Evolutionary conservation across 225 moss, liverwort and hornwort species (phyloP).

Genomic region (Physcomitrium patens): DNA sequence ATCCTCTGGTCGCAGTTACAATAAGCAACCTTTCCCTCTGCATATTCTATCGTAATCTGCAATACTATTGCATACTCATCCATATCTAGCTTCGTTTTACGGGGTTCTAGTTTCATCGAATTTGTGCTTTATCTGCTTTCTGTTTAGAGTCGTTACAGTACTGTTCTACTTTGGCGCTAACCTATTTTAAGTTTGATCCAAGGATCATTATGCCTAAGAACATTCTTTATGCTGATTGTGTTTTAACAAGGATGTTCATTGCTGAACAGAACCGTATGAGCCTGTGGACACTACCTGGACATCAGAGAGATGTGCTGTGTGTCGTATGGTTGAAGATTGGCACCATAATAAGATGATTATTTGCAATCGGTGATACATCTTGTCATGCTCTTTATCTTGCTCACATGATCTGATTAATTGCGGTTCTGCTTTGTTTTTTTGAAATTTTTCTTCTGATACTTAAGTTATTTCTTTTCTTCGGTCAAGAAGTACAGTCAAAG

Average conservation of each 20-base stretch:
- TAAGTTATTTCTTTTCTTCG: neutral
- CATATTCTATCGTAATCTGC: too few relatives aligned
- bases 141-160: neutral
- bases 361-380: constrained; percentile 76
- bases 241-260: constrained; percentile 28
- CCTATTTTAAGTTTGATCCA: constrained; percentile 4
- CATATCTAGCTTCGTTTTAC: neutral
- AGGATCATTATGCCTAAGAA: neutral
- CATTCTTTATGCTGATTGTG: neutral
- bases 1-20: neutral
- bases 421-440: too few relatives aligned
- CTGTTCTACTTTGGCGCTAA: neutral
- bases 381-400: constrained; percentile 5
- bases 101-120: constrained; percentile 6
- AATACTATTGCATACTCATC: neutral
- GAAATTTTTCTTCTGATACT: neutral
- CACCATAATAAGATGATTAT: constrained; percentile 99
- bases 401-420: neutral
- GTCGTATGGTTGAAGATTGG: constrained; percentile 99
- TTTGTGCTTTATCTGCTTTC: neutral
- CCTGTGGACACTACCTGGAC: constrained; percentile 93
- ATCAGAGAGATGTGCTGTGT: constrained; percentile 95
- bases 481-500: neutral
- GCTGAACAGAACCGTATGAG: constrained; percentile 73
- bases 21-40: neutral